Percentiles rank a stretch among this genome's conserved stretches.
phyloP scores from a whole-genome alignment of 2,329 filamentous ascomycete genomes.

The Neodidymelliopsis sp. region DNA sequence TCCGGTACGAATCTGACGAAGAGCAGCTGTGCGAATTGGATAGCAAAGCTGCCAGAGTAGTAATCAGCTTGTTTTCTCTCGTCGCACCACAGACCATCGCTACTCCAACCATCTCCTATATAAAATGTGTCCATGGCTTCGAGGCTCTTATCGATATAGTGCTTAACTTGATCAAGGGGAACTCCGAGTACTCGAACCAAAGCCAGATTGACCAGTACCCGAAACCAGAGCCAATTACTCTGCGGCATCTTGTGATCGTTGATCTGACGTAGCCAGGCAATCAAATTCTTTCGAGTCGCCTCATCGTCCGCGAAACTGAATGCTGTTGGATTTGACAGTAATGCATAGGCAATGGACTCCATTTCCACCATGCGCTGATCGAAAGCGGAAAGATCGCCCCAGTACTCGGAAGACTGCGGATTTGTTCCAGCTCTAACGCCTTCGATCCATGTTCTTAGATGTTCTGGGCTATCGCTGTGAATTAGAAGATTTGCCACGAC shows the following conservation, averaged over 20 bases:
- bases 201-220: slow-evolving; percentile 57
- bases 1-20: slow-evolving; percentile 52
- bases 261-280: slow-evolving; percentile 51
- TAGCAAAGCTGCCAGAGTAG: slow-evolving; percentile 61
- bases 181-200: slow-evolving; percentile 49
- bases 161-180: slow-evolving; percentile 38
- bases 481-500: slow-evolving; percentile 18
- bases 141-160: slow-evolving; percentile 50
- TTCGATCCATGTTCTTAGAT: slow-evolving; percentile 19
- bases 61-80: slow-evolving; percentile 55
- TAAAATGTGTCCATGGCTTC: slow-evolving; percentile 54
- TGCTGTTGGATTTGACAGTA: slow-evolving; percentile 50
- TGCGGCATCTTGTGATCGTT: slow-evolving; percentile 53
- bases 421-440: slow-evolving; percentile 30
- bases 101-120: slow-evolving; percentile 54
- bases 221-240: slow-evolving; percentile 61
- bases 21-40: slow-evolving; percentile 58
- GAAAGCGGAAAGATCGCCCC: slow-evolving; percentile 52
- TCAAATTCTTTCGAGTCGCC: slow-evolving; percentile 42
- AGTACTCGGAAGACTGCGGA: slow-evolving; percentile 48
- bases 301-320: slow-evolving; percentile 36
- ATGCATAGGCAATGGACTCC: slow-evolving; percentile 56
- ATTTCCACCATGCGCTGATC: slow-evolving; percentile 62
- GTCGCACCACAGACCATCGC: slow-evolving; percentile 53
- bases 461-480: background rate